phyloP scores from a whole-genome alignment of 768 basidiomycete species.

The Lenzites betulinus region DNA sequence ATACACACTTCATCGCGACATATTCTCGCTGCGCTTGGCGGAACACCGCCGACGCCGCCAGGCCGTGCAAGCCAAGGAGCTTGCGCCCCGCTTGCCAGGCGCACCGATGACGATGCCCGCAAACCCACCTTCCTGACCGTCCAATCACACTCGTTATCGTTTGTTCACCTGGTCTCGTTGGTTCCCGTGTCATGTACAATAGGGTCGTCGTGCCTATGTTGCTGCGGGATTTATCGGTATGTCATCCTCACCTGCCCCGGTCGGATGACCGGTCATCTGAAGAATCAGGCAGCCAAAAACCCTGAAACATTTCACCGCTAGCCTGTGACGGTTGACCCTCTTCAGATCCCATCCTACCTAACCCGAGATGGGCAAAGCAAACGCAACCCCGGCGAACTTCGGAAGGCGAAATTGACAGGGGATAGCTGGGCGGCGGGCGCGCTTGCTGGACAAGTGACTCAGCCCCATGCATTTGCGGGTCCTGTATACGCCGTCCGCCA shows the following conservation, averaged over 20 bases:
- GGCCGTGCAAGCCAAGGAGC: conserved; percentile 62
- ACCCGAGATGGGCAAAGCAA: background rate
- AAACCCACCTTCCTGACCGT: conserved; percentile 8
- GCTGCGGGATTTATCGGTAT: conserved; percentile 7
- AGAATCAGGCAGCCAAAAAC: background rate
- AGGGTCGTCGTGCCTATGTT: background rate
- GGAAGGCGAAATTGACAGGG: background rate
- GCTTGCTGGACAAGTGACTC: background rate
- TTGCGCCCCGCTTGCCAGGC: conserved; percentile 72
- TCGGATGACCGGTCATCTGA: conserved; percentile 20
- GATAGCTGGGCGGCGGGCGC: background rate
- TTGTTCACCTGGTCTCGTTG: background rate
- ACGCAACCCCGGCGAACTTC: background rate
- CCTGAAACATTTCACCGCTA: background rate
- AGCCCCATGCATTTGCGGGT: background rate
- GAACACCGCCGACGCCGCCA: conserved; percentile 77
- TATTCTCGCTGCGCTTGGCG: conserved; percentile 75
- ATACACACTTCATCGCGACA: conserved; percentile 80
- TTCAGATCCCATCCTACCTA: background rate
- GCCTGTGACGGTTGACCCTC: background rate
- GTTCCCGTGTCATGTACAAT: conserved; percentile 3
- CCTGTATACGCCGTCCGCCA: background rate
- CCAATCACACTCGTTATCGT: background rate
- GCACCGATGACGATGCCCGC: conserved; percentile 43
- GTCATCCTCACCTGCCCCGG: conserved; percentile 8